These are phyloP conservation scores for Hortiboletus campestris DNA, from an alignment of 768 basidiomycete species.

Conservation along the genomic window DNA sequence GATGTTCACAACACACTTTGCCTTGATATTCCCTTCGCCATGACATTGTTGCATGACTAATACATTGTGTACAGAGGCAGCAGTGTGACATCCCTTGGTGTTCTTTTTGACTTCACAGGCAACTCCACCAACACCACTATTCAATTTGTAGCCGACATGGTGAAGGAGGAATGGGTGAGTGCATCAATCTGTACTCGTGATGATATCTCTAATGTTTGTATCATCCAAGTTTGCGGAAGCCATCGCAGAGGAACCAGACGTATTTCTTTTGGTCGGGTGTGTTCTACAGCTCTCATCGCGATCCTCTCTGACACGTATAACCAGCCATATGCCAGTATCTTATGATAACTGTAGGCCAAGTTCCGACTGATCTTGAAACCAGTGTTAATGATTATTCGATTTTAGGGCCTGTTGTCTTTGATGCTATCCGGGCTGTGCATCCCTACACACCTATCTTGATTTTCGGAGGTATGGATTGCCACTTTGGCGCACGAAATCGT, in stretches of 20 bases:
- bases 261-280: slow-evolving; percentile 73
- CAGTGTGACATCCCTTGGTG: slow-evolving; percentile 75
- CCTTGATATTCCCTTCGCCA: neutral
- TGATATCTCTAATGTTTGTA: neutral
- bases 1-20: neutral
- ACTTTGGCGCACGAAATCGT: neutral
- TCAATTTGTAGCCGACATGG: slow-evolving; percentile 70
- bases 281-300: slow-evolving; percentile 12
- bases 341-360: slow-evolving; percentile 57
- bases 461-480: slow-evolving; percentile 56
- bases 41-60: neutral
- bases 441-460: slow-evolving; percentile 77
- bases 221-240: slow-evolving; percentile 65
- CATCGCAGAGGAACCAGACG: slow-evolving; percentile 76
- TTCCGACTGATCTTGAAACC: neutral
- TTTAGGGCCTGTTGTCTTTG: slow-evolving; percentile 68
- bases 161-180: slow-evolving; percentile 73
- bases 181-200: neutral
- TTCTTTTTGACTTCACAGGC: slow-evolving; percentile 73
- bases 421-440: slow-evolving; percentile 72
- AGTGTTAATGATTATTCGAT: neutral
- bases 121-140: slow-evolving; percentile 73
- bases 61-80: slow-evolving; percentile 45
- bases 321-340: slow-evolving; percentile 80
- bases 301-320: neutral